Evolutionary conservation across 2,329 filamentous ascomycete species (phyloP), one percentile per base, ranked within the genome.

Genomic region (Hawksworthiomyces lignivorus): DNA sequence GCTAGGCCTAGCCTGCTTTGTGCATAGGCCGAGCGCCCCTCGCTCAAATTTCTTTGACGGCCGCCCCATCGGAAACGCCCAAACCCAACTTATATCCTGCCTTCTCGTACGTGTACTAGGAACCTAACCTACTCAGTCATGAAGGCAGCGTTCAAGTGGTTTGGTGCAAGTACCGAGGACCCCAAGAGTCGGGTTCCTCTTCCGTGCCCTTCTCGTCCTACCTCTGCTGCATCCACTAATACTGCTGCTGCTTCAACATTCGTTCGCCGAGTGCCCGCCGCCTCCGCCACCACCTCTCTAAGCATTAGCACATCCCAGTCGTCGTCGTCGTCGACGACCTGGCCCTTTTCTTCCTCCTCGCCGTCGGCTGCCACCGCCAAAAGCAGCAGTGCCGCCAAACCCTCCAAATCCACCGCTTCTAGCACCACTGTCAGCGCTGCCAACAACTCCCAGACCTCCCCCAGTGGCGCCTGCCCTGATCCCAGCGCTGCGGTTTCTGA

Each of bases 401-500:
- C 24, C 5, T 5, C 15, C 35, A 37, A 12, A 10, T n/a, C 21
- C 21, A 11, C 9, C 35, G 7, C 32, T 24, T 7, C 19, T 7
- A 30, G 9, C 22, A 30, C 18, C 27, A 22, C 27, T 22, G 26
- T 7, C 28, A 33, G 37, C 26, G 24, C 5, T 24, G 15, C 19
- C 17, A 29, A 24, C 45, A 34, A 29, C 33, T 15, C 28, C 45
- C 37, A 30, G 20, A n/a, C 33, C 31, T 28, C 24, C 33, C 21
- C 18, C 24, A 36, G 39, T 39, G n/a, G n/a, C n/a, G n/a, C n/a
- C n/a, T n/a, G n/a, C n/a, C n/a, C n/a, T n/a, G n/a, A 12, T 26
- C 39, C 47, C 47, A 44, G 39, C 44, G 36, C 39, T 38, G 35
- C 43, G 24, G 49, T 50, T 39, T 48, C 50, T 57, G 24, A 29